Conservation (phyloP, 345 rosid genomes). For the Citrus trifoliata region DNA sequence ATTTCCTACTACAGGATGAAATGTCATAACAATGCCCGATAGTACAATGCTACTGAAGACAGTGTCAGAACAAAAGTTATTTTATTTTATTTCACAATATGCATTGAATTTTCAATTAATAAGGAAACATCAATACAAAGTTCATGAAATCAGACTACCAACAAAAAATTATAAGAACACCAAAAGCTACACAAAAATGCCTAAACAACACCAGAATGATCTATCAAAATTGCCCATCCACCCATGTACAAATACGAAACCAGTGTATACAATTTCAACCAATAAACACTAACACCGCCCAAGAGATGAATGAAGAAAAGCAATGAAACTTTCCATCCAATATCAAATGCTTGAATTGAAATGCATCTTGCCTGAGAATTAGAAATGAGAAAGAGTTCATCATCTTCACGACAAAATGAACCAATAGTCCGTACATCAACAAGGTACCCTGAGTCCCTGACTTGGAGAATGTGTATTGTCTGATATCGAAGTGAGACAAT, state of each 20-base stretch:
- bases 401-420: slow-evolving; percentile 82
- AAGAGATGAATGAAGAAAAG: background rate
- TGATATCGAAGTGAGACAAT: slow-evolving; percentile 84
- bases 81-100: background rate
- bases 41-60: background rate
- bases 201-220: background rate
- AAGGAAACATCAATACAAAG: background rate
- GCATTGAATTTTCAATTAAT: background rate
- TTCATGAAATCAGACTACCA: background rate
- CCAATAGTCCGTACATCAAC: slow-evolving; percentile 91
- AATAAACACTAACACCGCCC: background rate
- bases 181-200: background rate
- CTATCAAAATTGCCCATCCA: background rate
- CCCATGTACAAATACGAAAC: background rate
- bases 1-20: background rate
- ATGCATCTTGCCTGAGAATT: slow-evolving; percentile 62
- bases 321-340: background rate
- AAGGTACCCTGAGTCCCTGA: slow-evolving; percentile 84
- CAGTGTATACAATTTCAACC: background rate
- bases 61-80: slow-evolving; percentile 8
- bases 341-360: slow-evolving; percentile 16
- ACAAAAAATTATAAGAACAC: background rate
- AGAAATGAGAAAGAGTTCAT: slow-evolving; percentile 85
- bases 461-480: slow-evolving; percentile 82
- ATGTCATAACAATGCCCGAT: background rate